Evolutionary conservation across 2,329 filamentous ascomycete genomes (phyloP), one percentile per base, ranked within the genome.

Genomic region (Ophiostoma triangulosporum): DNA sequence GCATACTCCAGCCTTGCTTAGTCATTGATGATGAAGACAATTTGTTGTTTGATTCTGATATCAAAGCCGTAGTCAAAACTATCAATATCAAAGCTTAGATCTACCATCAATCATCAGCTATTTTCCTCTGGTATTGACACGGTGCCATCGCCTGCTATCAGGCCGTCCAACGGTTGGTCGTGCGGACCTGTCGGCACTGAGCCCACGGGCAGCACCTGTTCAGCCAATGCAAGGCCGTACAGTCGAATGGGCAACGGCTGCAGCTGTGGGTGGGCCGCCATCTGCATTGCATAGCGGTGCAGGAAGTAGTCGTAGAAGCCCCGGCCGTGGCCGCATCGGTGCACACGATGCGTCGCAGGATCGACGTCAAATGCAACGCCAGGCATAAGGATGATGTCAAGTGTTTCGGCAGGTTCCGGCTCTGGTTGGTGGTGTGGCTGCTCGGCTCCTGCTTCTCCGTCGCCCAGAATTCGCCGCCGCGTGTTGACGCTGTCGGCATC

Each of bases 301-400:
- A 98, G 70, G 68, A 95, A 98, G 67, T 83, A 86, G 71, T 98
- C 93, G 73, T 98, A 98, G 70, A 95, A 98, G 31, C 93, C 93
- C 68, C 88, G 95, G 54, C 93, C 93, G 68, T 98, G 93, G 38
- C 93, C 93, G 20, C 97, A 76, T 61, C 93, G 78, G 60, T 84
- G 79, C 57, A 93, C 77, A 12, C 70, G 71, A 3, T 73, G 73
- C 24, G 68, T 68, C 11, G 68, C 63, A 14, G 69, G 66, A 56
- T 80, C 74, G 50, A 73, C 60, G 66, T 96, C 90, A 68, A 98
- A 98, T 3, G 88, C 91, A 62, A 98, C 86, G 12, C 90, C 93
- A 1, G 93, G 93, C 74, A 97, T 80, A 27, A 98, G 75, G 58
- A 98, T 86, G 59, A 98, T 68, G 66, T 98, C 91, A 40, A 98